Conservation (phyloP, 306 rosid species). For the Dryas alaskensis region DNA sequence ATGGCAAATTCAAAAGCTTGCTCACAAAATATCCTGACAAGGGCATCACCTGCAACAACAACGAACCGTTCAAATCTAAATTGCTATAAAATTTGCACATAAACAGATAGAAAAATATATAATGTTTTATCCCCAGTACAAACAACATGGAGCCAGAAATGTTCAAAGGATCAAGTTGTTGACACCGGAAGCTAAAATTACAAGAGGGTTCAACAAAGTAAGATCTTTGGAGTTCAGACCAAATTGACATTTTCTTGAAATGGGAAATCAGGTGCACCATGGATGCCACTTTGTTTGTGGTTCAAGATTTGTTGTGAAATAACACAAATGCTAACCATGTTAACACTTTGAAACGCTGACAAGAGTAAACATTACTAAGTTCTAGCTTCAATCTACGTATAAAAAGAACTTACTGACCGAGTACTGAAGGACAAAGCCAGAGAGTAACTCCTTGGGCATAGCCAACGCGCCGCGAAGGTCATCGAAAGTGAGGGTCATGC, state of each 20-base stretch:
- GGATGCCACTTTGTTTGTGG: too few relatives aligned
- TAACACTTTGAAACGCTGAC: neutral
- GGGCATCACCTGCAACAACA: slow-evolving; percentile 79
- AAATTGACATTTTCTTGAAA: neutral
- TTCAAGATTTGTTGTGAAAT: neutral
- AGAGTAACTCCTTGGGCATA: slow-evolving; percentile 69
- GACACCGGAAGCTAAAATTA: neutral
- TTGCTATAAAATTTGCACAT: neutral
- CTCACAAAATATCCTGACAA: slow-evolving; percentile 64
- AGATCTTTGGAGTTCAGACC: neutral
- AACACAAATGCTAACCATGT: neutral
- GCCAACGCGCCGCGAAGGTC: slow-evolving; percentile 75
- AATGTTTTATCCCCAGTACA: neutral
- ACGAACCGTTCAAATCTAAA: neutral
- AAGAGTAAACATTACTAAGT: neutral
- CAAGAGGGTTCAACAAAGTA: neutral
- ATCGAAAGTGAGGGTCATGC: slow-evolving; percentile 85
- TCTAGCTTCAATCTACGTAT: neutral
- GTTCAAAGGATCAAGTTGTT: neutral
- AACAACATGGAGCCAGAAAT: neutral
- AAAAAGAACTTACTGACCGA: slow-evolving; percentile 43
- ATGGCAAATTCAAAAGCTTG: slow-evolving; percentile 71
- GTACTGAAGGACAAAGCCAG: slow-evolving; percentile 79
- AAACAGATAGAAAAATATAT: neutral
- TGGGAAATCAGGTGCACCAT: neutral